Evolutionary conservation across 1,284 basidiomycete species (phyloP).

Genomic region (Cutaneotrichosporon sp.): DNA sequence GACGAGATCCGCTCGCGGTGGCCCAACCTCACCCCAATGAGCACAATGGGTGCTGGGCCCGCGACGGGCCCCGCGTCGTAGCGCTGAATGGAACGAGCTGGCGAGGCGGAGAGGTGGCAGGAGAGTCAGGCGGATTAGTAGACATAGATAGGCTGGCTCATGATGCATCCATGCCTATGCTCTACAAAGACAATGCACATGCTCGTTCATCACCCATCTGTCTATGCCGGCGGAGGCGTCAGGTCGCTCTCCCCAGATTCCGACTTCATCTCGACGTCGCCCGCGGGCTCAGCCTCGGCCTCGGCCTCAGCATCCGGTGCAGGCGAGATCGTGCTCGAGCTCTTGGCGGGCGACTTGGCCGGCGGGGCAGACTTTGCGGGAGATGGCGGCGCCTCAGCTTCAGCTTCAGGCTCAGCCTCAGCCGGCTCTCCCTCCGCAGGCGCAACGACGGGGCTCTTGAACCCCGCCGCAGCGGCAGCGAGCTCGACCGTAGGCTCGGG

Average conservation of each 20-base stretch:
- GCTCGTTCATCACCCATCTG: background rate
- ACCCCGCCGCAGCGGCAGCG: background rate
- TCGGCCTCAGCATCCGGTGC: background rate
- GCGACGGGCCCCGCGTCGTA: background rate
- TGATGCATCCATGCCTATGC: background rate
- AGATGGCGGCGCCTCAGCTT: background rate
- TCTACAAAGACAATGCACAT: background rate
- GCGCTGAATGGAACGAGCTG: too few relatives aligned
- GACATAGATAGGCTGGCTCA: background rate
- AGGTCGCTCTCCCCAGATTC: background rate
- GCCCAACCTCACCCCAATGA: conserved; percentile 9
- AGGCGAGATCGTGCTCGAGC: background rate
- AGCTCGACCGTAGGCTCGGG: background rate
- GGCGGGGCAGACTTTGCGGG: background rate
- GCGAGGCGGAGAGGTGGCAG: background rate
- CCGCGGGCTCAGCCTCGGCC: background rate
- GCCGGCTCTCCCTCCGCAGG: too few relatives aligned
- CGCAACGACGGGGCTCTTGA: background rate
- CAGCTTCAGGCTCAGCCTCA: background rate
- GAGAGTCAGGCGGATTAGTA: background rate
- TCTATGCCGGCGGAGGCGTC: conserved; percentile 1
- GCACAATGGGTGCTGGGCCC: background rate
- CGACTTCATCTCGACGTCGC: conserved; percentile 10
- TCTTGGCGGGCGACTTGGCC: background rate
- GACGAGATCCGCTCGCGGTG: conserved; percentile 24